Percentiles rank a stretch among this genome's conserved stretches.
These are phyloP conservation scores for Lotmaria passim DNA, from an alignment of 208 protist species.

Conservation along the genomic window DNA sequence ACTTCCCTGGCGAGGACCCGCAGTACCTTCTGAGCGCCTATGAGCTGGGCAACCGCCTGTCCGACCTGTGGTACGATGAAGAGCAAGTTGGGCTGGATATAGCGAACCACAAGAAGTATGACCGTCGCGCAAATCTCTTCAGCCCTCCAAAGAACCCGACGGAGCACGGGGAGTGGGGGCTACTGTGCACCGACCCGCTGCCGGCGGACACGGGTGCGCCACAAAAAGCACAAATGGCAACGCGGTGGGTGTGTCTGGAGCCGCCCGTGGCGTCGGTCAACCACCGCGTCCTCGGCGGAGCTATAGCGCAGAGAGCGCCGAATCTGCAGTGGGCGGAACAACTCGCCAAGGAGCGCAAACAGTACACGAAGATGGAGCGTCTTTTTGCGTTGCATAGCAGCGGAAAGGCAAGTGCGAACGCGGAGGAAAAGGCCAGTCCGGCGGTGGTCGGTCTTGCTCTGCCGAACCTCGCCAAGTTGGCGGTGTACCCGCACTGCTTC, in stretches of 20 bases:
- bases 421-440: not conserved
- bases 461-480: not conserved
- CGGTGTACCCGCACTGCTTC: conserved; percentile 22
- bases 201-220: not conserved
- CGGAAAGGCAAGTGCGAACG: not conserved
- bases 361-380: not conserved
- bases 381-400: not conserved
- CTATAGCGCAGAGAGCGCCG: not conserved
- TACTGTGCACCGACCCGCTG: conserved; percentile 25
- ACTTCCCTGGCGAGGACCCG: conserved; percentile 9
- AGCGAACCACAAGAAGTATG: conserved; percentile 17
- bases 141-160: conserved; percentile 26
- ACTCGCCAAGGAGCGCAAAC: conserved; percentile 11
- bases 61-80: conserved; percentile 53
- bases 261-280: not conserved
- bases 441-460: conserved; percentile 7
- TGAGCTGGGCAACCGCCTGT: conserved; percentile 49
- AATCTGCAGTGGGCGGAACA: conserved; percentile 3
- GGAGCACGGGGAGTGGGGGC: conserved; percentile 18
- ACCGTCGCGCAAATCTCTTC: conserved; percentile 24
- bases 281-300: not conserved
- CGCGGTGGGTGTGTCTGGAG: conserved; percentile 16
- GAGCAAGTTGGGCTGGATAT: conserved; percentile 20
- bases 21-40: conserved; percentile 37
- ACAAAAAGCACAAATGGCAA: too few relatives aligned